A percentile compares a stretch with the other conserved stretches of the same genome.
phyloP scores from a whole-genome alignment of 192 early-diverging fungal genomes.

The Podila minutissima region DNA sequence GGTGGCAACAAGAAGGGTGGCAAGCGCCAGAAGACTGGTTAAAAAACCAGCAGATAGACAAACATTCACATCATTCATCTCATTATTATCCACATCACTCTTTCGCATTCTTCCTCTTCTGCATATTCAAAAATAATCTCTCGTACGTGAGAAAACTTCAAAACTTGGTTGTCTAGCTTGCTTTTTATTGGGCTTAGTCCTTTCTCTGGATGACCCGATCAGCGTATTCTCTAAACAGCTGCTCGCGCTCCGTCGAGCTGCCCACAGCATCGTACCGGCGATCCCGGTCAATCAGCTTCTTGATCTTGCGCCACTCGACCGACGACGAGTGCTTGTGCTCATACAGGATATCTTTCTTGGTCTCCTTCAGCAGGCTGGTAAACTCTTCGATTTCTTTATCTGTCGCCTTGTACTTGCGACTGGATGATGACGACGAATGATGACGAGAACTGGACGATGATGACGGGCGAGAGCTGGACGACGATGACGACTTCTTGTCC shows the following conservation, averaged over 20 bases:
- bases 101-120: too few species aligned
- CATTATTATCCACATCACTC: too few species aligned
- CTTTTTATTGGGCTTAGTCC: slow-evolving; percentile 4
- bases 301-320: slow-evolving; percentile 70
- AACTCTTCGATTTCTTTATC: slow-evolving; percentile 63
- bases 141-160: too few species aligned
- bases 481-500: not conserved
- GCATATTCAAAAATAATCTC: too few species aligned
- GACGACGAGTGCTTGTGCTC: slow-evolving; percentile 65
- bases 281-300: slow-evolving; percentile 73
- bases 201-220: slow-evolving; percentile 39
- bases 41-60: not conserved
- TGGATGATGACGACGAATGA: not conserved
- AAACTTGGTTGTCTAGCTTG: too few species aligned
- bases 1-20: slow-evolving; percentile 42
- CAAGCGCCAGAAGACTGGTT: slow-evolving; percentile 50
- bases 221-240: slow-evolving; percentile 73
- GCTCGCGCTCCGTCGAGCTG: slow-evolving; percentile 71
- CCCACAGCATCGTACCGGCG: slow-evolving; percentile 70
- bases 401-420: slow-evolving; percentile 46
- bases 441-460: too few species aligned
- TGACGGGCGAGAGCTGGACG: not conserved
- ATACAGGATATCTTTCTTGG: slow-evolving; percentile 46
- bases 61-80: too few species aligned
- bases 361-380: slow-evolving; percentile 65